Percentiles rank a stretch among this genome's conserved stretches.
Conservation (phyloP, 1,284 basidiomycete genomes). For the Sporisorium exsertum region DNA sequence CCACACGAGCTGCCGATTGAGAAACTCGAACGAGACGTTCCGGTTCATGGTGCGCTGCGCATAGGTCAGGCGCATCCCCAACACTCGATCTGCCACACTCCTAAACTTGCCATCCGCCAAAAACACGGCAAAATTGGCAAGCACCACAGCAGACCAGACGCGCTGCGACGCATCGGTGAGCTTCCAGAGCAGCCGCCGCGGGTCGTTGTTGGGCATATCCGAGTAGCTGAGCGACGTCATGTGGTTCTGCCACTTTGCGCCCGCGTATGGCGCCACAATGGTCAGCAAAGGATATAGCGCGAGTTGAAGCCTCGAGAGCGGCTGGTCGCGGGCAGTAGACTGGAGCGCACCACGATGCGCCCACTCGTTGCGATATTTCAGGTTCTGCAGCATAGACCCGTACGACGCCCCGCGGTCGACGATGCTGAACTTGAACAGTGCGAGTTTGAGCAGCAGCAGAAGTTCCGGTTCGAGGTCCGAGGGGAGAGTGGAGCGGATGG, state of each 20-base stretch:
- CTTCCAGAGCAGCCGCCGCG: conserved; percentile 79
- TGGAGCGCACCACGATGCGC: conserved; percentile 53
- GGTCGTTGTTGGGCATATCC: conserved; percentile 72
- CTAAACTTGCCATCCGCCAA: conserved; percentile 91
- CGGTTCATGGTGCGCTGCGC: conserved; percentile 79
- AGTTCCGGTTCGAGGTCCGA: conserved; percentile 84
- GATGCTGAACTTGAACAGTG: conserved; percentile 85
- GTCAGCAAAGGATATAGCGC: conserved; percentile 79
- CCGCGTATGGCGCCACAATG: conserved; percentile 81
- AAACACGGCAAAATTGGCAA: conserved; percentile 85
- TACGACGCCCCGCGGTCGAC: conserved; percentile 87
- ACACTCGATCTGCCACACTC: conserved; percentile 82
- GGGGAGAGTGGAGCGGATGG: conserved; percentile 75
- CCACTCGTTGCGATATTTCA: conserved; percentile 72
- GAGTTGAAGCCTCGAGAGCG: conserved; percentile 55
- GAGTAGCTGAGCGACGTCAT: conserved; percentile 89
- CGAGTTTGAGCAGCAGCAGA: conserved; percentile 79
- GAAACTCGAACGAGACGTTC: conserved; percentile 96
- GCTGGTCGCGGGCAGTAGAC: conserved; percentile 58
- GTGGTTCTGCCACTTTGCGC: conserved; percentile 78
- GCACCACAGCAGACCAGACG: conserved; percentile 74
- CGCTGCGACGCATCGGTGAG: conserved; percentile 78
- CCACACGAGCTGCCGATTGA: conserved; percentile 99
- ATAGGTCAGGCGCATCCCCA: conserved; percentile 83
- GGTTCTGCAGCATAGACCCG: conserved; percentile 89